Percentiles rank a stretch among this genome's conserved stretches.
Conservation (phyloP, 2,329 filamentous ascomycete genomes). For the Byssothecium circinans region DNA sequence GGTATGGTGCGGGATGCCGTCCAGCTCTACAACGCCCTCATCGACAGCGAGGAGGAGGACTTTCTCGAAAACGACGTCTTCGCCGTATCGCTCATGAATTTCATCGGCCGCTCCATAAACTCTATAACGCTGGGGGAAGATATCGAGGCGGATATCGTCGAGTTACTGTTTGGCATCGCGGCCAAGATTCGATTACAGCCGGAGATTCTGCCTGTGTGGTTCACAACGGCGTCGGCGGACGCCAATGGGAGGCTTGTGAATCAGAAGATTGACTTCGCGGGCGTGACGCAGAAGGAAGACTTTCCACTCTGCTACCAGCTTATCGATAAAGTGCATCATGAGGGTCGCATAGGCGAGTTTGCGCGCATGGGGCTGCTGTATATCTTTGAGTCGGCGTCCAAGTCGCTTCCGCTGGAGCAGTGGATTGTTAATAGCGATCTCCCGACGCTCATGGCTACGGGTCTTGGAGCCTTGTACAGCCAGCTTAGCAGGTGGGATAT, state of each 20-base stretch:
- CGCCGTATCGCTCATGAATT: conserved; percentile 81
- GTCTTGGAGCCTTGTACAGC: conserved; percentile 77
- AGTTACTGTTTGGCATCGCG: conserved; percentile 92
- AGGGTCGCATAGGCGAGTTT: conserved; percentile 93
- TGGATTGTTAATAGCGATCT: conserved; percentile 98
- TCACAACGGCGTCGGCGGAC: conserved; percentile 59
- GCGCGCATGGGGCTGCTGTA: conserved; percentile 91
- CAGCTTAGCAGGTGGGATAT: conserved; percentile 62
- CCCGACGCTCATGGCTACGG: conserved; percentile 95
- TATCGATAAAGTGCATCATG: conserved; percentile 95
- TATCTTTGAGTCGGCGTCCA: conserved; percentile 89
- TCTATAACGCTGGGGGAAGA: conserved; percentile 73
- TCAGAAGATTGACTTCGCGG: conserved; percentile 72
- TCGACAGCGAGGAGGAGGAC: conserved; percentile 95
- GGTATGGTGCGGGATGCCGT: conserved; percentile 84
- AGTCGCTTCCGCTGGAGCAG: conserved; percentile 78
- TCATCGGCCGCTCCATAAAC: conserved; percentile 77
- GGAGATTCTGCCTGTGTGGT: conserved; percentile 87
- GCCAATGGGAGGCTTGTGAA: conserved; percentile 46
- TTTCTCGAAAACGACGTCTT: conserved; percentile 87
- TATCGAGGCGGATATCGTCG: conserved; percentile 85
- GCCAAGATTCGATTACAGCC: conserved; percentile 93
- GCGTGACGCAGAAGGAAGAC: conserved; percentile 82
- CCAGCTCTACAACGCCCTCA: conserved; percentile 83
- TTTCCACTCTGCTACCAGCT: conserved; percentile 95